Percentiles rank a stretch among this genome's conserved stretches.
Conservation (phyloP, 257 asterid species). For the Oldenlandia corymbosa region DNA sequence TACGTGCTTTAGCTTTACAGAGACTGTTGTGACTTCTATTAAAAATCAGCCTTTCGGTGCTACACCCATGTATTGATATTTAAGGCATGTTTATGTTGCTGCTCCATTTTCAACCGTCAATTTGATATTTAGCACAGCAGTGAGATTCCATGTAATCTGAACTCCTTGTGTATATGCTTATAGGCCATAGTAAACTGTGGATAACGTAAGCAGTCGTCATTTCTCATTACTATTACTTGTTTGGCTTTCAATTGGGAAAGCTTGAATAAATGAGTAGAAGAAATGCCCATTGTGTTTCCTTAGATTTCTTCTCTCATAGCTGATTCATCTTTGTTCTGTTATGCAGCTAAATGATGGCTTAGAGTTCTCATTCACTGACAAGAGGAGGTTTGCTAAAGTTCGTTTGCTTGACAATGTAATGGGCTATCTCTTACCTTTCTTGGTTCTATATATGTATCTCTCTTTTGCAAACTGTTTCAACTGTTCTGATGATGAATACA, state of each 20-base stretch:
- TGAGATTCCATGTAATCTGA: background rate
- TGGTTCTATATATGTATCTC: conserved; percentile 11
- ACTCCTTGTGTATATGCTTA: background rate
- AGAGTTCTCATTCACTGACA: conserved; percentile 95
- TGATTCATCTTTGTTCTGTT: conserved; percentile 8
- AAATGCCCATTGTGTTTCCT: background rate
- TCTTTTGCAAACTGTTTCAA: conserved; percentile 14
- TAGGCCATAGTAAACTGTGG: background rate
- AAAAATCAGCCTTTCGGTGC: background rate
- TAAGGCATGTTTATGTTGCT: background rate
- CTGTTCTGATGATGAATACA: conserved; percentile 14
- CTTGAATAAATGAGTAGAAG: background rate
- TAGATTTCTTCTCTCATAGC: background rate
- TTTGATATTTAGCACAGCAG: background rate
- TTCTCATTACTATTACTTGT: background rate
- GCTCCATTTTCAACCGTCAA: background rate
- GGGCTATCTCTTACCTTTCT: conserved; percentile 17
- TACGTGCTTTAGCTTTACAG: background rate
- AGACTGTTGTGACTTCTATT: background rate
- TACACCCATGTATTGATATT: background rate
- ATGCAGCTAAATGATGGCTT: conserved; percentile 80
- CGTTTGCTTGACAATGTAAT: conserved; percentile 81
- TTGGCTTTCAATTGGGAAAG: background rate
- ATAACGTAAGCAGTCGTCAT: background rate
- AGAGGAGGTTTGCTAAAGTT: conserved; percentile 95